Evolutionary conservation across 495 filamentous ascomycete species (phyloP).

Genomic region (Neurospora cerealis): DNA sequence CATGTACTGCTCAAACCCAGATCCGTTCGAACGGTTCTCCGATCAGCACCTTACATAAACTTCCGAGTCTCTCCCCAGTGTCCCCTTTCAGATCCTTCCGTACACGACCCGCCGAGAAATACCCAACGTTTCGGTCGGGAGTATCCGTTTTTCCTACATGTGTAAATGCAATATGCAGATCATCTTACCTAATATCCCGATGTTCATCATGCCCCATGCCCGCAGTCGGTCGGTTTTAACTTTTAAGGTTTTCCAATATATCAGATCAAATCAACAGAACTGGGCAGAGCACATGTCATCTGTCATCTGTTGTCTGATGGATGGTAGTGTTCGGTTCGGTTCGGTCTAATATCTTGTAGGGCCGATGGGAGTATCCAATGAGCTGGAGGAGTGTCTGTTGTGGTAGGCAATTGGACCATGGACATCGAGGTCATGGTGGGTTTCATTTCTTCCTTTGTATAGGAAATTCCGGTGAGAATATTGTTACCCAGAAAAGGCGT

Average conservation of each 20-base stretch:
- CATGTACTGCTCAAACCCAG: too few species aligned
- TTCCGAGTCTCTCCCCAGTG: not conserved
- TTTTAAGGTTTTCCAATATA: not conserved
- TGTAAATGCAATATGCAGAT: not conserved
- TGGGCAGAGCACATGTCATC: not conserved
- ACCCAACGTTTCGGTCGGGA: not conserved
- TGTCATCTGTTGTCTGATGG: not conserved
- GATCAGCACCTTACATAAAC: not conserved
- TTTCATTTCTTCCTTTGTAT: too few species aligned
- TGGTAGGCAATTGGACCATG: not conserved
- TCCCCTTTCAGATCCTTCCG: not conserved
- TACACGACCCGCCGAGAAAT: not conserved
- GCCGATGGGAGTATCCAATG: not conserved
- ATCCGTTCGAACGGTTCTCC: not conserved
- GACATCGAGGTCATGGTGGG: not conserved
- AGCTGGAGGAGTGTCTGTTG: not conserved
- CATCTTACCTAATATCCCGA: not conserved
- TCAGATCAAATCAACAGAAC: not conserved
- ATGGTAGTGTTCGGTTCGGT: not conserved
- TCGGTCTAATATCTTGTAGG: not conserved
- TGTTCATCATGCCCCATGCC: not conserved
- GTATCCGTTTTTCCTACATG: not conserved
- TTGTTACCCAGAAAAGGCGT: not conserved
- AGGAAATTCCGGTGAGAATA: too few species aligned
- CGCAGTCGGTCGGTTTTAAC: not conserved